Conservation (phyloP, 2,329 filamentous ascomycete species). For the Cercospora berteroae region DNA sequence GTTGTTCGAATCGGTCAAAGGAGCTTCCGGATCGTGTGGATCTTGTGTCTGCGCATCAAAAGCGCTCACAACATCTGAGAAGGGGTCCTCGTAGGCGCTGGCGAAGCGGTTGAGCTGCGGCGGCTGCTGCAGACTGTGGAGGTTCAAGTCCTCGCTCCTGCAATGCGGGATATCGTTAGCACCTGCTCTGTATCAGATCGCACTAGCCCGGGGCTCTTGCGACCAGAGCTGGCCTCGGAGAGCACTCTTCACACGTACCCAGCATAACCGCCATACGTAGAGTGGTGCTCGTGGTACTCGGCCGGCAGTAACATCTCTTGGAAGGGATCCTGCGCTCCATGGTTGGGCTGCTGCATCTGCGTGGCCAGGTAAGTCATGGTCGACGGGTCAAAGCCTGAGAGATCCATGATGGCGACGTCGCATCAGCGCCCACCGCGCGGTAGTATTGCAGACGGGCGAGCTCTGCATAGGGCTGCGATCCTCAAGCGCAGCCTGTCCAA, state of each 20-base stretch:
- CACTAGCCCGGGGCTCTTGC: not conserved
- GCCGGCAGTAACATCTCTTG: conserved; percentile 51
- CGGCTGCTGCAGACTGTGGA: conserved; percentile 24
- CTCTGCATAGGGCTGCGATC: conserved; percentile 21
- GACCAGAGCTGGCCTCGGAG: not conserved
- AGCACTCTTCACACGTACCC: conserved; percentile 46
- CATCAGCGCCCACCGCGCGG: conserved; percentile 20
- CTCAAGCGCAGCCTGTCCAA: conserved; percentile 3
- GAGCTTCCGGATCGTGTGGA: conserved; percentile 44
- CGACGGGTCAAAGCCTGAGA: conserved; percentile 34
- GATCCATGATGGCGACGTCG: conserved; percentile 30
- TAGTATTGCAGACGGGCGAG: conserved; percentile 14
- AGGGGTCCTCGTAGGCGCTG: conserved; percentile 51
- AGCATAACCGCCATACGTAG: conserved; percentile 60
- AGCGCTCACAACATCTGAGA: conserved; percentile 51
- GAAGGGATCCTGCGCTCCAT: conserved; percentile 45
- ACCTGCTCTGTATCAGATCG: not conserved
- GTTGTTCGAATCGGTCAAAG: conserved; percentile 63
- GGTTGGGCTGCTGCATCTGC: conserved; percentile 56
- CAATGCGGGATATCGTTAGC: conserved; percentile 10
- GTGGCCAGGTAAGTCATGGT: conserved; percentile 60
- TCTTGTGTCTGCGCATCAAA: conserved; percentile 48
- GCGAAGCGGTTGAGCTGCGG: conserved; percentile 36
- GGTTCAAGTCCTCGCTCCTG: conserved; percentile 34
- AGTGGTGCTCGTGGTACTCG: conserved; percentile 58